Conservation (phyloP, 805 yeast species). For the Yarrowia yakushimensis region DNA sequence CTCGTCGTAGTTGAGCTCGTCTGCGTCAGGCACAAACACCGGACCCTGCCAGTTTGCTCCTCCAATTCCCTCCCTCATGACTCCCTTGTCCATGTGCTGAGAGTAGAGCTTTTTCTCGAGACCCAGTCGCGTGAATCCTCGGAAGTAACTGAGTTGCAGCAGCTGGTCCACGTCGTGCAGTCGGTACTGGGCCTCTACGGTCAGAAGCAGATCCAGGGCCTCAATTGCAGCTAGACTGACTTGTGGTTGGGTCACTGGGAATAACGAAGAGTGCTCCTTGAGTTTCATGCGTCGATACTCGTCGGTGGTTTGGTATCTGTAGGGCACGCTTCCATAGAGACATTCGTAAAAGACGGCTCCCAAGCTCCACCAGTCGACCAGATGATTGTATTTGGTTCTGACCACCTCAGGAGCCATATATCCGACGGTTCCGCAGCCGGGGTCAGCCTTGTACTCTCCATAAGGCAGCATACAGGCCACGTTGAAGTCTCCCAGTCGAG, state of each 20-base stretch:
- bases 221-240: slow-evolving; percentile 27
- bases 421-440: slow-evolving; percentile 66
- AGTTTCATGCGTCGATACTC: slow-evolving; percentile 25
- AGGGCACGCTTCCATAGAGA: slow-evolving; percentile 34
- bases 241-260: slow-evolving; percentile 25
- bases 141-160: slow-evolving; percentile 2
- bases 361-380: slow-evolving; percentile 39
- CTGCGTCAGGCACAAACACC: slow-evolving; percentile 9
- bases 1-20: slow-evolving; percentile 21
- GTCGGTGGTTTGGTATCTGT: slow-evolving; percentile 27
- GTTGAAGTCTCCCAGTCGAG: slow-evolving; percentile 45
- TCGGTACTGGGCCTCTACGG: neutral
- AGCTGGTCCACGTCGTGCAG: slow-evolving; percentile 5
- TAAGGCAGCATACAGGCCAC: slow-evolving; percentile 64
- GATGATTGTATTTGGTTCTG: slow-evolving; percentile 30
- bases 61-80: neutral
- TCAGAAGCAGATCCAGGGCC: slow-evolving; percentile 28
- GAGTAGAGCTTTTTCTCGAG: slow-evolving; percentile 18
- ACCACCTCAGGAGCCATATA: slow-evolving; percentile 71
- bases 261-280: slow-evolving; percentile 20
- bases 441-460: slow-evolving; percentile 42
- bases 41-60: slow-evolving; percentile 18
- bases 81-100: slow-evolving; percentile 5
- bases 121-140: slow-evolving; percentile 4
- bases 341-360: slow-evolving; percentile 38